Evolutionary conservation across 2,329 filamentous ascomycete genomes (phyloP).

Genomic region (Hymenoscyphus fructigenus): DNA sequence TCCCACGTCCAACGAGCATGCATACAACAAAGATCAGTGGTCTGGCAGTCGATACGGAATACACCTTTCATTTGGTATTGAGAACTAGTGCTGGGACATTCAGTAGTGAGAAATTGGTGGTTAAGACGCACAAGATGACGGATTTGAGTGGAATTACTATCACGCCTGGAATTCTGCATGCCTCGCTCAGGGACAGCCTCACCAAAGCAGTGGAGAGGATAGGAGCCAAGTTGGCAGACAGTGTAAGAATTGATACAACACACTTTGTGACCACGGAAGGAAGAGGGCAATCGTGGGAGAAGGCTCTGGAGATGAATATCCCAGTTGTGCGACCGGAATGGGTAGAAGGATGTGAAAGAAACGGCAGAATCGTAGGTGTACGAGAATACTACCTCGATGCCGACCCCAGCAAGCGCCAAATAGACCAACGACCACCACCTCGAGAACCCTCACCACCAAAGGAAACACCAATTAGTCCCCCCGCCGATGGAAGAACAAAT

Average conservation of each 20-base stretch:
- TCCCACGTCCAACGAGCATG: slow-evolving; percentile 82
- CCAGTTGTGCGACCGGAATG: slow-evolving; percentile 95
- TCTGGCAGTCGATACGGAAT: slow-evolving; percentile 93
- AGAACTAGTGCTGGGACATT: slow-evolving; percentile 88
- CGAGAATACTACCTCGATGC: slow-evolving; percentile 96
- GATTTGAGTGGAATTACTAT: slow-evolving; percentile 94
- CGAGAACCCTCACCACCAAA: slow-evolving; percentile 14
- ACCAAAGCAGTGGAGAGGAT: slow-evolving; percentile 78
- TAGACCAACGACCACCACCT: slow-evolving; percentile 22
- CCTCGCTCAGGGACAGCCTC: slow-evolving; percentile 69
- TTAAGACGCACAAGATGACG: slow-evolving; percentile 97
- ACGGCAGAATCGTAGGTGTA: slow-evolving; percentile 88
- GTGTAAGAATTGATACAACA: slow-evolving; percentile 92
- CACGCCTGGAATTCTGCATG: slow-evolving; percentile 82
- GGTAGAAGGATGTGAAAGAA: slow-evolving; percentile 94
- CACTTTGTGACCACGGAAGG: slow-evolving; percentile 98
- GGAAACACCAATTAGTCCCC: slow-evolving; percentile 24
- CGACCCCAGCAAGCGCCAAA: slow-evolving; percentile 45
- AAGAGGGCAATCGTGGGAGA: slow-evolving; percentile 87
- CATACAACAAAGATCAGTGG: slow-evolving; percentile 96
- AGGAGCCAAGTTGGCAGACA: slow-evolving; percentile 86
- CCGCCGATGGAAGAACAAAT: slow-evolving; percentile 23
- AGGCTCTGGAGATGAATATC: slow-evolving; percentile 96
- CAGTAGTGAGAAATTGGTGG: slow-evolving; percentile 76
- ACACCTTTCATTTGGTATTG: slow-evolving; percentile 89